A percentile compares a stretch with the other conserved stretches of the same genome.
Conservation (phyloP, 108 stramenopile genomes). For the Asterionellopsis glacialis region DNA sequence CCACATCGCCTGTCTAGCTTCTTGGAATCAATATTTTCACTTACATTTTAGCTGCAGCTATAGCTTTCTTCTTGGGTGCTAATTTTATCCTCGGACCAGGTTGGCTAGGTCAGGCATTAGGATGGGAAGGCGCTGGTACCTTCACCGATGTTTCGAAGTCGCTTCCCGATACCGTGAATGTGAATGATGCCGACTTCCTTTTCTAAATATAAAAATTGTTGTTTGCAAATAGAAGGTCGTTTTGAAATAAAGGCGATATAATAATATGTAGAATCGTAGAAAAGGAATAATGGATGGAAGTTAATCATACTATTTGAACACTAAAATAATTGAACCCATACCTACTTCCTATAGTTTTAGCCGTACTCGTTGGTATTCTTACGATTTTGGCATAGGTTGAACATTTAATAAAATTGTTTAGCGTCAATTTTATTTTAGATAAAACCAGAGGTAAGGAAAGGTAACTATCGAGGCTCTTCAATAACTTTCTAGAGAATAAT, state of each 20-base stretch:
- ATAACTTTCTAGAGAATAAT: no score
- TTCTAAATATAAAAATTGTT: slow-evolving; percentile 18
- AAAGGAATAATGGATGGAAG: no score
- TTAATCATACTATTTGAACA: no score
- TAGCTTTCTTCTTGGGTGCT: slow-evolving; percentile 57
- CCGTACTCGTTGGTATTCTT: no score
- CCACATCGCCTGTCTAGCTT: slow-evolving; percentile 28
- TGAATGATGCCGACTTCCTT: slow-evolving; percentile 44
- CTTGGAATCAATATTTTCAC: slow-evolving; percentile 79
- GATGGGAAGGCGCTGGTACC: slow-evolving; percentile 58
- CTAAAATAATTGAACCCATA: no score
- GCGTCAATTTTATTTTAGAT: no score
- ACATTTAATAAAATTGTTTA: not conserved
- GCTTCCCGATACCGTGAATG: slow-evolving; percentile 58
- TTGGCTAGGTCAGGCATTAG: slow-evolving; percentile 68
- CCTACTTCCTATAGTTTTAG: no score
- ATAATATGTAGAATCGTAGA: no score
- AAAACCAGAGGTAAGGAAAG: no score
- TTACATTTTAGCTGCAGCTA: slow-evolving; percentile 56
- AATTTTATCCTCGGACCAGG: slow-evolving; percentile 66
- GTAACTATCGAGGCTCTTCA: no score
- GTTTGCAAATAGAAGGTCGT: not conserved
- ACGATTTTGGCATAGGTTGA: not conserved
- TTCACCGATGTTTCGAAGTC: slow-evolving; percentile 58
- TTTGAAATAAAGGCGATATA: no score